These are phyloP conservation scores for Spathaspora arborariae DNA, from an alignment of 805 yeast species.

Conservation along the genomic window DNA sequence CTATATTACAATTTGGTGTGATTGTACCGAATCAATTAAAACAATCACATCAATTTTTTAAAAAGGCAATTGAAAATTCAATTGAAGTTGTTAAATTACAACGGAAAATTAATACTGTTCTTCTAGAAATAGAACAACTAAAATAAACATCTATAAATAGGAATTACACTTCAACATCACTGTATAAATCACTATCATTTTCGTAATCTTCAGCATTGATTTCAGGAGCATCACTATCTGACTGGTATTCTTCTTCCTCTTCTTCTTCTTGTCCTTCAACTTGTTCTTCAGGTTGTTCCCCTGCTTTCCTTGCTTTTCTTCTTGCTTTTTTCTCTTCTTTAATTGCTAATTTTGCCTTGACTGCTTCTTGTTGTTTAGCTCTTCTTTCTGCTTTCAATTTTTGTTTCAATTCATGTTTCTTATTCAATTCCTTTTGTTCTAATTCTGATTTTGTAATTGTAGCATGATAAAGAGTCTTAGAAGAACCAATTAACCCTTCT, in stretches of 20 bases:
- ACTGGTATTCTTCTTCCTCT: conserved; percentile 17
- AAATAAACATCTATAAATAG: background rate
- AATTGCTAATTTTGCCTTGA: conserved; percentile 67
- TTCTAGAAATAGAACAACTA: conserved; percentile 13
- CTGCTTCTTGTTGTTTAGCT: conserved; percentile 74
- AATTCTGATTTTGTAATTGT: conserved; percentile 56
- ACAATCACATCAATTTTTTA: conserved; percentile 35
- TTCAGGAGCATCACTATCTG: conserved; percentile 30
- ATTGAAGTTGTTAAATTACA: conserved; percentile 19
- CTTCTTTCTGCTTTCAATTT: conserved; percentile 68
- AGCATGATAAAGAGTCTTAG: conserved; percentile 84
- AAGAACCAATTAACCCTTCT: conserved; percentile 79
- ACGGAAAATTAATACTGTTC: conserved; percentile 15
- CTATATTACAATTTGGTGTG: conserved; percentile 46
- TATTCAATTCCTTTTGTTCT: conserved; percentile 61
- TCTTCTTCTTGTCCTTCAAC: conserved; percentile 27
- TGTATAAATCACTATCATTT: conserved; percentile 47
- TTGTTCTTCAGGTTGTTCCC: conserved; percentile 19
- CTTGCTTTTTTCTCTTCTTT: conserved; percentile 73
- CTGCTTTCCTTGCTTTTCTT: conserved; percentile 48
- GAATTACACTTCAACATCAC: conserved; percentile 24
- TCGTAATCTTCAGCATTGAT: conserved; percentile 45
- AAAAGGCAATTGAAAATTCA: conserved; percentile 22
- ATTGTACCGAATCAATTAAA: conserved; percentile 42
- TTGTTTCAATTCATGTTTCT: conserved; percentile 58